These are phyloP conservation scores for Penicillium corylophilum DNA, from an alignment of 2,329 filamentous ascomycete genomes.

Conservation along the genomic window DNA sequence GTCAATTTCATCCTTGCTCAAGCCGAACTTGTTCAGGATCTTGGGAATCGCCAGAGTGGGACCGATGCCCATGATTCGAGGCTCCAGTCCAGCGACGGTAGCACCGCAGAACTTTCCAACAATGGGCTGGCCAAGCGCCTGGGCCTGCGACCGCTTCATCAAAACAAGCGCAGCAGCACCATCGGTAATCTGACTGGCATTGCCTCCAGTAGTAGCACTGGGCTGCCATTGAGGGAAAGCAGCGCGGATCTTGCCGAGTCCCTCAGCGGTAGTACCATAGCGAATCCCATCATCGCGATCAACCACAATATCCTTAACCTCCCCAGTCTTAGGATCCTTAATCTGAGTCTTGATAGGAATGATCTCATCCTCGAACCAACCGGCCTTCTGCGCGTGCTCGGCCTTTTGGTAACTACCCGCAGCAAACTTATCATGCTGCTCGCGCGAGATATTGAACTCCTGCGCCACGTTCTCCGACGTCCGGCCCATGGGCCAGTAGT, in stretches of 20 bases:
- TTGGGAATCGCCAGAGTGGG: constrained; percentile 91
- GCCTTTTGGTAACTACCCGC: constrained; percentile 85
- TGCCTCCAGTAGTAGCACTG: constrained; percentile 86
- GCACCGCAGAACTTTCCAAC: constrained; percentile 86
- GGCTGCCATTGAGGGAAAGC: constrained; percentile 75
- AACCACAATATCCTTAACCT: constrained; percentile 75
- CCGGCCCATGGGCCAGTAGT: constrained; percentile 90
- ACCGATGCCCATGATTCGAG: constrained; percentile 88
- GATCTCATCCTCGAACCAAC: constrained; percentile 86
- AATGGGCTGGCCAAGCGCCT: constrained; percentile 78
- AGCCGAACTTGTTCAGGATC: constrained; percentile 75
- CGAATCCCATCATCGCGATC: constrained; percentile 80
- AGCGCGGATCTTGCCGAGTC: constrained; percentile 76
- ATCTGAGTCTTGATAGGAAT: constrained; percentile 76
- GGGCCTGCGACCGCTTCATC: constrained; percentile 85
- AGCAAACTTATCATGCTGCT: constrained; percentile 78
- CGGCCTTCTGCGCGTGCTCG: constrained; percentile 72
- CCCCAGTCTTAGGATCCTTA: constrained; percentile 83
- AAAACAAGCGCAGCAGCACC: constrained; percentile 87
- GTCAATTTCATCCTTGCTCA: constrained; percentile 51
- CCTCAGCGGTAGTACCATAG: constrained; percentile 77
- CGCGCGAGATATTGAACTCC: constrained; percentile 68
- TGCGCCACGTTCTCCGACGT: constrained; percentile 90
- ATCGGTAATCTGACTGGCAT: constrained; percentile 88
- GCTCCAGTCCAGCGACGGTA: constrained; percentile 78